Evolutionary conservation across 495 filamentous ascomycete species (phyloP), one percentile per base, ranked within the genome.

Genomic region (Penicillium alfredii): DNA sequence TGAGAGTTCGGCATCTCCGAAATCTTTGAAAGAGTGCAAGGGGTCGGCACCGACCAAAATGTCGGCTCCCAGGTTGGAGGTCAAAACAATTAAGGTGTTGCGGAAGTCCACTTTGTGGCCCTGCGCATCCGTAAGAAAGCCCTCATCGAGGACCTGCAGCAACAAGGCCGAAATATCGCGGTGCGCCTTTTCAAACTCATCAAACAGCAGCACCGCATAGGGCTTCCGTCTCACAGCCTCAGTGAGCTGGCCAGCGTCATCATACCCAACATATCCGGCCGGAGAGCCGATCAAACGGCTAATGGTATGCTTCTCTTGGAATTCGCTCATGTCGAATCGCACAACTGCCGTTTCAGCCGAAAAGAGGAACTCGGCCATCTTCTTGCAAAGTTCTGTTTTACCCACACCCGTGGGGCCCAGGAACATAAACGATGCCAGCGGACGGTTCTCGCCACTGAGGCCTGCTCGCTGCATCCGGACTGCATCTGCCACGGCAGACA

Each of bases 181-280:
- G 54, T 97, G 90, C 2, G 90, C 90, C 55, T 98, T 96, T 57
- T 97, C 90, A 53, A 95, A 98, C 50, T 97, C 92, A 62, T 98
- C 92, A 45, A 98, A 94, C 2, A 98, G 69, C 1, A 98, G 67
- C 4, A 98, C 85, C 1, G 92, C 92, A 49, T 98, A 97, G 1
- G 92, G 92, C 56, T 97, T 98, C 33, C 92, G 77, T 30, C 92
- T 74, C 2, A 98, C 88, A 12, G 92, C 92, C 57, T 98, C 92
- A 1, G 92, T 97, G 5, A 98, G 74, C 58, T 98, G 92, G 6
- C 92, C 92, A 12, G 90, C 88, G 58, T 98, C 92, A 23, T 98
- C 92, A 55, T 98, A 98, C 6, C 92, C 92, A 13, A 98, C 80
- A 61, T 95, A 96, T 9, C 90, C 90, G 9, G 90, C 88, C 0